Evolutionary conservation across 306 rosid genomes (phyloP).

Genomic region (Vigna mungo): DNA sequence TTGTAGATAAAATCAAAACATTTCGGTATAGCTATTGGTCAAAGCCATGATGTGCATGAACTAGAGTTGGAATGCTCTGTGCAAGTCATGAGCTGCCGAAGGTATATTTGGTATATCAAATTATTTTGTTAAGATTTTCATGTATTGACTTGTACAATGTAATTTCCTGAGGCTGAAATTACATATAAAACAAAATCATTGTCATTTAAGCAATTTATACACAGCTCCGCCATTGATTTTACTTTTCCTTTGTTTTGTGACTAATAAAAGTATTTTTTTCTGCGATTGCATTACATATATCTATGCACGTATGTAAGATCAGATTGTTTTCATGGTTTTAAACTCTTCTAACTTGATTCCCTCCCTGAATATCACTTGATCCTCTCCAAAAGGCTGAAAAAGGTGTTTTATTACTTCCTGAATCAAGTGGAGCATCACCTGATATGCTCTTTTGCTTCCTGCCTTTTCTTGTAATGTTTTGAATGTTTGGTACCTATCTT

Average conservation of each 20-base stretch:
- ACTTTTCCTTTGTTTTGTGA: neutral
- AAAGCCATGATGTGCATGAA: neutral
- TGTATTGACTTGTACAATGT: neutral
- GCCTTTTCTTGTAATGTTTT: constrained; percentile 21
- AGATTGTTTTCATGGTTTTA: neutral
- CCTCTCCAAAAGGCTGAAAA: too few relatives aligned
- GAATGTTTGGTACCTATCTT: neutral
- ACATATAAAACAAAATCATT: constrained; percentile 5
- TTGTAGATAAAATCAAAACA: constrained; percentile 14
- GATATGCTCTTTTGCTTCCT: neutral
- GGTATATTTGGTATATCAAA: constrained; percentile 1
- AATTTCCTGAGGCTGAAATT: constrained; percentile 27
- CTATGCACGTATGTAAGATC: neutral
- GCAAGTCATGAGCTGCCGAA: constrained; percentile 1
- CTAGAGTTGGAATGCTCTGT: neutral
- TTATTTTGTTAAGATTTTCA: neutral
- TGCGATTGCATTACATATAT: neutral
- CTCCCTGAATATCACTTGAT: neutral
- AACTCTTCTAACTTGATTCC: constrained; percentile 5
- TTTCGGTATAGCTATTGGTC: too few relatives aligned
- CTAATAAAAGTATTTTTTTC: constrained; percentile 3
- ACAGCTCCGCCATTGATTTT: neutral
- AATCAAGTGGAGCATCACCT: neutral
- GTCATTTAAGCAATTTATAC: constrained; percentile 1
- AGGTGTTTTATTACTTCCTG: too few relatives aligned